Base-by-base conservation (phyloP, 73 alveolate genomes). In the Symbiodinium pilosum region DNA sequence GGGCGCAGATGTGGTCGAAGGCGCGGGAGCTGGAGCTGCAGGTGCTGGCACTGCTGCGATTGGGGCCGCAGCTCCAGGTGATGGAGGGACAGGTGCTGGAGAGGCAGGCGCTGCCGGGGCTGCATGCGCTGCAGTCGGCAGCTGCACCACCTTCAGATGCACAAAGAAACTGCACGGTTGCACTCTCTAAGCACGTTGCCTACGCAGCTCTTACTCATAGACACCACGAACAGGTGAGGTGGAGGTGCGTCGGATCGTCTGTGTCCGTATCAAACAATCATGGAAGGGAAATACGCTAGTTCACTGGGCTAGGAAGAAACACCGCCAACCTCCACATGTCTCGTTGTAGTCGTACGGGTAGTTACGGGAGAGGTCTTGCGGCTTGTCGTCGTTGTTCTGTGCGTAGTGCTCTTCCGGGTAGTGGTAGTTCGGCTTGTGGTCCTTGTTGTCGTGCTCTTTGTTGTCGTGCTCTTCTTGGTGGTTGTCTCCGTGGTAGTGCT, bases 341-440 rank as follows among this genome's bases (percentile, higher is more conserved):
- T 32, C 38, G 94, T 43, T 51, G 83, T 86, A 7, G 75, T 38
- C 26, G 84, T 18, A 41, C 73, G 34, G 32, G 83, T 44, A 36
- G 36, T 86, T 6, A 83, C n/a, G 24, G 9, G 52, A 26, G 83
- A 32, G 39, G 93, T 47, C n/a, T 9, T 34, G 47, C 54, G 11
- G 86, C 47, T 73, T 20, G 86, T 36, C 44, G n/a, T n/a, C n/a
- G n/a, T n/a, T n/a, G 86, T 73, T 73, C 47, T 14, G 86, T 38
- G 42, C 28, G 86, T 73, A 11, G 77, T 64, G 36, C 36, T 40
- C 32, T 73, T 54, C 28, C 30, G 28, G 24, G 83, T 51, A 52
- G 43, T n/a, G 20, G 93, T 47, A 54, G 36, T 34, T 54, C 77
- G 41, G 30, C 83, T 47, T 24, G 84, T 54, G 56, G 41, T 87